Conservation (phyloP, 2,329 filamentous ascomycete genomes). For the Scedosporium dehoogii region DNA sequence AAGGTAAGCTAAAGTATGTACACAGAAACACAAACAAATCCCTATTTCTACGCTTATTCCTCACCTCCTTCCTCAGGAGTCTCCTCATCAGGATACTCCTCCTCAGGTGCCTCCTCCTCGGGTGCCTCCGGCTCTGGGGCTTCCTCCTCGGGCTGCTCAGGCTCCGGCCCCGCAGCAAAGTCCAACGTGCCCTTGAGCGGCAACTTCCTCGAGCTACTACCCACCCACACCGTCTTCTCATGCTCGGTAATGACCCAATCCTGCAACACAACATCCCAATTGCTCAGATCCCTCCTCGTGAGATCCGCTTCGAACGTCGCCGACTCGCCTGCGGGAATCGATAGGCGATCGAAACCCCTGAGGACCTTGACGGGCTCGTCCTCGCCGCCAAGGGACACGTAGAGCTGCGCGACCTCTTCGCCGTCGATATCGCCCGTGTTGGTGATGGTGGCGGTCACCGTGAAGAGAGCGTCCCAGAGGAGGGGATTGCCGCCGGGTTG, state of each 20-base stretch:
- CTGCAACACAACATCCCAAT: conserved; percentile 73
- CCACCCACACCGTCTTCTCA: conserved; percentile 45
- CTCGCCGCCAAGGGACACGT: conserved; percentile 71
- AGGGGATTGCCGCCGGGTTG: conserved; percentile 53
- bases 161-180: neutral
- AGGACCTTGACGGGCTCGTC: conserved; percentile 59
- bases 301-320: conserved; percentile 58
- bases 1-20: neutral
- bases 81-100: neutral
- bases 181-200: conserved; percentile 24
- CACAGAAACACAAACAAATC: neutral
- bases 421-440: conserved; percentile 59
- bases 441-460: conserved; percentile 54
- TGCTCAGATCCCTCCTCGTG: conserved; percentile 72
- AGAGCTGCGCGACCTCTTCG: conserved; percentile 67
- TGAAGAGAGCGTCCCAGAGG: conserved; percentile 62
- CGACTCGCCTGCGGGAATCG: conserved; percentile 58
- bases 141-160: neutral
- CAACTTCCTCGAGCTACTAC: conserved; percentile 45
- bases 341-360: conserved; percentile 70
- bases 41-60: neutral
- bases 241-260: conserved; percentile 63
- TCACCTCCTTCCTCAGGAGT: neutral
- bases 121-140: neutral
- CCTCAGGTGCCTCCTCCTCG: neutral